These are phyloP conservation scores for Eucalyptus victrix DNA, from an alignment of 345 rosid genomes.

Conservation along the genomic window DNA sequence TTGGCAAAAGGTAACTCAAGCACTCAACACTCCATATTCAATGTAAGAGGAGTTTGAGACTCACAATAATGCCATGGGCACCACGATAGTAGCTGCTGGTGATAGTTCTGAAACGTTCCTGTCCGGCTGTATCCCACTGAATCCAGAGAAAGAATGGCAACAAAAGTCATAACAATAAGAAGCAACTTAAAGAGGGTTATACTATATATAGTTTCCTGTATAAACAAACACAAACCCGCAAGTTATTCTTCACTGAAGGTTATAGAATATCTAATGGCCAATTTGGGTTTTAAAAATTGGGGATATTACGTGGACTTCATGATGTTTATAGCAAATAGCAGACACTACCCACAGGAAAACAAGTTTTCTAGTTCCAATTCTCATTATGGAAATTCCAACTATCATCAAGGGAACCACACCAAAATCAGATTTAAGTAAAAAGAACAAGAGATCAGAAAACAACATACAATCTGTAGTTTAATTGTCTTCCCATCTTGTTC, in stretches of 20 bases:
- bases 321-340: background rate
- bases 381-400: background rate
- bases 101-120: conserved; percentile 91
- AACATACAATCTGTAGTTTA: conserved; percentile 69
- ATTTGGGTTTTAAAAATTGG: background rate
- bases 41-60: background rate
- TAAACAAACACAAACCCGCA: background rate
- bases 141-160: background rate
- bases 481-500: conserved; percentile 89
- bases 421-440: background rate
- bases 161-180: background rate
- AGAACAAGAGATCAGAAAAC: background rate
- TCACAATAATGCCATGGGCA: conserved; percentile 90
- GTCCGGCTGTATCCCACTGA: conserved; percentile 99
- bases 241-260: background rate
- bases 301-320: background rate
- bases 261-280: background rate
- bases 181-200: background rate
- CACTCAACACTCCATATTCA: background rate
- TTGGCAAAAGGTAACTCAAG: background rate
- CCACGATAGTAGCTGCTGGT: conserved; percentile 98
- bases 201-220: background rate
- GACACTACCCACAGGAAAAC: background rate
- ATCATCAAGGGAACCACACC: background rate
- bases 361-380: background rate